Evolutionary conservation across 139 green algal species (phyloP).

Genomic region (Dunaliella sp.): DNA sequence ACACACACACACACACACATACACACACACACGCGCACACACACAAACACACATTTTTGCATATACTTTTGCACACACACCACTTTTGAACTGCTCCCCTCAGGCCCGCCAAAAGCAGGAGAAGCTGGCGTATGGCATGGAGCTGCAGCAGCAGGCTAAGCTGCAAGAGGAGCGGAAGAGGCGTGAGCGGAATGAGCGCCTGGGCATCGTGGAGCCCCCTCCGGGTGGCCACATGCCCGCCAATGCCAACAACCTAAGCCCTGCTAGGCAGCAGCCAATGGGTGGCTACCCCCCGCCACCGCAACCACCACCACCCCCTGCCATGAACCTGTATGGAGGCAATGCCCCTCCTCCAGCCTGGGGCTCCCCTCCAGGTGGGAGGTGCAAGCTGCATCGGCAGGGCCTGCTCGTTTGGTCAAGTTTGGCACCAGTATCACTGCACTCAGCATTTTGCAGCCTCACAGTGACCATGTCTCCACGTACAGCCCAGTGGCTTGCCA

Average conservation of each 20-base stretch:
- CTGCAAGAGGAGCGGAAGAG: constrained; percentile 30
- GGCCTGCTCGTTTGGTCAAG: no score
- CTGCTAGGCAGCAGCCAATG: not conserved
- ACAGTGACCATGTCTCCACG: no score
- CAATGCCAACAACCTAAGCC: not conserved
- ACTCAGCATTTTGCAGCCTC: no score
- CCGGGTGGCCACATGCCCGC: not conserved
- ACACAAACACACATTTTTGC: not conserved
- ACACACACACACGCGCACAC: not conserved
- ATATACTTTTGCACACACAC: not conserved
- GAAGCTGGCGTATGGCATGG: constrained; percentile 17
- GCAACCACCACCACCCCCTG: no score
- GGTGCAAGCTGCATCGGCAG: no score
- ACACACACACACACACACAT: not conserved
- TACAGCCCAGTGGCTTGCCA: no score
- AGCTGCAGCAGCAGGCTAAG: constrained; percentile 39
- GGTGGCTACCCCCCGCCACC: no score
- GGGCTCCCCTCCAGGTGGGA: not conserved
- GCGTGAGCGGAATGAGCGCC: constrained; percentile 30
- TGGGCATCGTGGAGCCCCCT: constrained; percentile 20
- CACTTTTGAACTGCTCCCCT: no score
- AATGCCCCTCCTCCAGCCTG: no score
- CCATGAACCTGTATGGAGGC: no score
- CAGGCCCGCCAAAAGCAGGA: constrained; percentile 19
- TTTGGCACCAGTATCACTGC: no score